These are phyloP conservation scores for Alisma plantagoaquatica DNA, from an alignment of 106 monocot species.

Conservation along the genomic window DNA sequence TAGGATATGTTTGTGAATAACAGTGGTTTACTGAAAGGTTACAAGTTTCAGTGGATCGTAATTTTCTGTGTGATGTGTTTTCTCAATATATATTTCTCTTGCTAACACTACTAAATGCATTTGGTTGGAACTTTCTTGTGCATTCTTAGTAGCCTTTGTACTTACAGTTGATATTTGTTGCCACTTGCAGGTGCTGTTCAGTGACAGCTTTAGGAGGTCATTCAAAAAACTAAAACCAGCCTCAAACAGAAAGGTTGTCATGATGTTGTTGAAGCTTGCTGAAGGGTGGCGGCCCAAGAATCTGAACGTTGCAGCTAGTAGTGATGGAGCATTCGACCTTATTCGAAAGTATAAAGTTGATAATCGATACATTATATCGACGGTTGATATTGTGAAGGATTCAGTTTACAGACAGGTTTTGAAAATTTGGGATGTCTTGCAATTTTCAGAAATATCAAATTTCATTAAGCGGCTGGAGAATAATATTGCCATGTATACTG, in stretches of 20 bases:
- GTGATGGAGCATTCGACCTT: conserved; percentile 12
- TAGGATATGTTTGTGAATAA: no score
- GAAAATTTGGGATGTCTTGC: conserved; percentile 40
- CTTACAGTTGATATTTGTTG: no score
- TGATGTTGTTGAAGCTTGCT: conserved; percentile 33
- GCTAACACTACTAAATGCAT: no score
- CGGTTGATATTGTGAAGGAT: conserved; percentile 30
- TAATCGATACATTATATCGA: conserved; percentile 34
- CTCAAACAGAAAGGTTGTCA: conserved; percentile 13
- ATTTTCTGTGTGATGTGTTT: no score
- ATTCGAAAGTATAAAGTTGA: conserved; percentile 23
- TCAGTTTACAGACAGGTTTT: conserved; percentile 28
- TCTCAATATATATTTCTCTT: no score
- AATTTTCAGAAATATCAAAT: conserved; percentile 10
- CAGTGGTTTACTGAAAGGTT: no score
- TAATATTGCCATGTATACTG: conserved; percentile 34
- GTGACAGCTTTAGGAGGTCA: conserved; percentile 39
- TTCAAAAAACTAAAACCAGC: conserved; percentile 23
- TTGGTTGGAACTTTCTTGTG: no score
- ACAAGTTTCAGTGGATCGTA: no score
- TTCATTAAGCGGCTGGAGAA: conserved; percentile 23
- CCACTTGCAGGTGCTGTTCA: conserved; percentile 47
- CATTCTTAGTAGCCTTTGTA: no score
- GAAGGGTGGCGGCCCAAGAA: conserved; percentile 35
- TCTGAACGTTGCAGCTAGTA: neutral